Evolutionary conservation across 2,329 filamentous ascomycete genomes (phyloP).

Genomic region (Cladosporium sp.): DNA sequence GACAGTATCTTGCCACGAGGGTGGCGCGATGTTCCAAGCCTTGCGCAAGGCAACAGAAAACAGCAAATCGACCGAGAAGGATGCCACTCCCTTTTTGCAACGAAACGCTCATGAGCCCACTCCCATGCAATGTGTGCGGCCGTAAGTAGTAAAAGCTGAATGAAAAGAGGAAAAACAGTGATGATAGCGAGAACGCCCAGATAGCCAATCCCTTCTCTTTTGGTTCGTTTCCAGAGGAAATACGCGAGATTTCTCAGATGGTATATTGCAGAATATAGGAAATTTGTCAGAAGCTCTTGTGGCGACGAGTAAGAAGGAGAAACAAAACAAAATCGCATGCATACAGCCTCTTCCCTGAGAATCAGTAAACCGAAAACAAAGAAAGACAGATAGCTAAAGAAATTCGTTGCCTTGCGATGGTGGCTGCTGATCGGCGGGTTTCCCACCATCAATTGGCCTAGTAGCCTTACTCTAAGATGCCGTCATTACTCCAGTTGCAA

Average conservation of each 20-base stretch:
- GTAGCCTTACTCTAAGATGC: background rate
- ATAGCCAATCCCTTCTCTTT: background rate
- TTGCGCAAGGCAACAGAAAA: background rate
- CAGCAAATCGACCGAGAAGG: too few relatives aligned
- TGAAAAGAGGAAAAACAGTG: background rate
- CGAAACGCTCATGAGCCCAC: too few relatives aligned
- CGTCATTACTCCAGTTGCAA: background rate
- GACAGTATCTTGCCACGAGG: background rate
- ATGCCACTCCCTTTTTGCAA: too few relatives aligned
- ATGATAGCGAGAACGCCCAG: background rate
- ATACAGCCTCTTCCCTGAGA: background rate
- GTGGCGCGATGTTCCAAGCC: too few relatives aligned
- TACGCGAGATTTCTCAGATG: background rate
- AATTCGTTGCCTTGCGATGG: background rate
- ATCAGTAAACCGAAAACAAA: background rate
- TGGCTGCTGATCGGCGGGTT: background rate
- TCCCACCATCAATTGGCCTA: background rate
- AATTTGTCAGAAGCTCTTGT: background rate
- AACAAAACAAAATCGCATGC: background rate
- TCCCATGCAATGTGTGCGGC: too few relatives aligned
- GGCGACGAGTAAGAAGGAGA: background rate
- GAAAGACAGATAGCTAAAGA: background rate
- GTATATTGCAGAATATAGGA: slow-evolving; percentile 2
- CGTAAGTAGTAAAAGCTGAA: background rate
- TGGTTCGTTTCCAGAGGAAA: background rate